Percentiles rank a stretch among this genome's conserved stretches.
Evolutionary conservation across 1,284 basidiomycete genomes (phyloP).

Genomic region (Trametes polyzona): DNA sequence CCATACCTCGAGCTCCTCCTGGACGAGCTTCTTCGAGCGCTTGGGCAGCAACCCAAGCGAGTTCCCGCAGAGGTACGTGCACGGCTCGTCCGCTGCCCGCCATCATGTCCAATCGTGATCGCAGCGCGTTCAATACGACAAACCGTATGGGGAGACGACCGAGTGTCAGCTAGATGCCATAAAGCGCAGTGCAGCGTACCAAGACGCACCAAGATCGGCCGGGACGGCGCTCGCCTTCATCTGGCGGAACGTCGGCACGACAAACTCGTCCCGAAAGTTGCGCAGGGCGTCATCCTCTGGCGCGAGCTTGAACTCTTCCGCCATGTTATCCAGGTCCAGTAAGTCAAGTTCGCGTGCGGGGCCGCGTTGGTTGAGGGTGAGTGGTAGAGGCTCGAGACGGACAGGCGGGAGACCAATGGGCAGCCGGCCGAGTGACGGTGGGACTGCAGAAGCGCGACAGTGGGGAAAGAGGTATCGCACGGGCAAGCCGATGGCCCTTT

Average conservation of each 20-base stretch:
- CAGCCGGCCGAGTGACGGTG: neutral
- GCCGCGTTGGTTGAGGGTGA: neutral
- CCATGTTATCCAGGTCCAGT: neutral
- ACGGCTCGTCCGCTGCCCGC: constrained; percentile 52
- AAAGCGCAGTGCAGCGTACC: neutral
- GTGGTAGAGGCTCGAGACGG: neutral
- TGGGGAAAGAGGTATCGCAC: neutral
- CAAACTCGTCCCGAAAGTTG: constrained; percentile 54
- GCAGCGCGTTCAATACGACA: neutral
- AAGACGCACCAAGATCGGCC: constrained; percentile 41
- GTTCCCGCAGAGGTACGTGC: constrained; percentile 95
- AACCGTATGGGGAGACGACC: too few species aligned
- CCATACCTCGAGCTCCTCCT: constrained; percentile 93
- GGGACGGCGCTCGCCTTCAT: constrained; percentile 51
- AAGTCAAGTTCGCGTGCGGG: neutral
- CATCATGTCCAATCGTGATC: neutral
- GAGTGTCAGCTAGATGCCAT: neutral
- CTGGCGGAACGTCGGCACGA: constrained; percentile 61
- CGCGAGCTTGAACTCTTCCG: constrained; percentile 27
- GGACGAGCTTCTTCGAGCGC: constrained; percentile 70
- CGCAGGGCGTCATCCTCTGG: constrained; percentile 26
- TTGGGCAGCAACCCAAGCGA: constrained; percentile 88
- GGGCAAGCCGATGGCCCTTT: neutral
- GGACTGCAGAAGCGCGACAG: constrained; percentile 5
- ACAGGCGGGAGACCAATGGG: neutral